phyloP scores from a whole-genome alignment of 2,329 filamentous ascomycete genomes.

The Grosmannia penicillata region DNA sequence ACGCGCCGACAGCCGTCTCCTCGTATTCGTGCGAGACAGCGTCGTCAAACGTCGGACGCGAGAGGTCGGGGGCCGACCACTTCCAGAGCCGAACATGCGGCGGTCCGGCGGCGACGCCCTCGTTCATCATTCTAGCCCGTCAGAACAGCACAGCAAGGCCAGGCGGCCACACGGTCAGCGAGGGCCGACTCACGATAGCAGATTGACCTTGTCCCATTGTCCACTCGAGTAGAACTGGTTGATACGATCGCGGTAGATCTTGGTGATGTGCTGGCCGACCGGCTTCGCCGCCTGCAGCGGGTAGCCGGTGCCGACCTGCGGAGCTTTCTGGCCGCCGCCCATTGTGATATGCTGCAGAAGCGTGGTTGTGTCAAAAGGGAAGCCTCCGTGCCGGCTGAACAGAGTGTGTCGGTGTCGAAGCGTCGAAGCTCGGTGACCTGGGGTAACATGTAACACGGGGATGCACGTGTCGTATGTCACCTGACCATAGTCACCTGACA shows the following conservation, averaged over 20 bases:
- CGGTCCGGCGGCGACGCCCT: constrained; percentile 50
- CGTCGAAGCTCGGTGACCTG: no score
- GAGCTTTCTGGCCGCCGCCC: constrained; percentile 11
- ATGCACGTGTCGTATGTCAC: no score
- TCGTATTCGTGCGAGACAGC: constrained; percentile 62
- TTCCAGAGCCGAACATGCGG: constrained; percentile 73
- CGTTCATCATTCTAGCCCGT: constrained; percentile 49
- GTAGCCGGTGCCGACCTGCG: constrained; percentile 9
- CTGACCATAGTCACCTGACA: no score
- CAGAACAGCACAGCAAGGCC: neutral
- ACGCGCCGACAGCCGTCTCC: constrained; percentile 57
- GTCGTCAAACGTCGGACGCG: constrained; percentile 75
- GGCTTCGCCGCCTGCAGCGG: constrained; percentile 12
- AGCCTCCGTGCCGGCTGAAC: no score
- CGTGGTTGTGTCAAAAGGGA: neutral
- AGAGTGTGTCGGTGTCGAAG: no score
- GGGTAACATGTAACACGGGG: no score
- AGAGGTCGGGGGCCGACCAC: constrained; percentile 67
- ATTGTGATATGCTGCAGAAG: constrained; percentile 5
- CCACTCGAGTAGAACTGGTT: constrained; percentile 11
- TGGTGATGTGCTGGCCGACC: constrained; percentile 12
- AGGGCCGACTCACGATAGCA: constrained; percentile 13
- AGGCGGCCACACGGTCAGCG: no score
- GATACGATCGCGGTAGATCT: constrained; percentile 12
- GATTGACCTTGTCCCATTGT: constrained; percentile 13